Evolutionary conservation across 441 rosid genomes (phyloP).

Genomic region (Adansonia gregorii): DNA sequence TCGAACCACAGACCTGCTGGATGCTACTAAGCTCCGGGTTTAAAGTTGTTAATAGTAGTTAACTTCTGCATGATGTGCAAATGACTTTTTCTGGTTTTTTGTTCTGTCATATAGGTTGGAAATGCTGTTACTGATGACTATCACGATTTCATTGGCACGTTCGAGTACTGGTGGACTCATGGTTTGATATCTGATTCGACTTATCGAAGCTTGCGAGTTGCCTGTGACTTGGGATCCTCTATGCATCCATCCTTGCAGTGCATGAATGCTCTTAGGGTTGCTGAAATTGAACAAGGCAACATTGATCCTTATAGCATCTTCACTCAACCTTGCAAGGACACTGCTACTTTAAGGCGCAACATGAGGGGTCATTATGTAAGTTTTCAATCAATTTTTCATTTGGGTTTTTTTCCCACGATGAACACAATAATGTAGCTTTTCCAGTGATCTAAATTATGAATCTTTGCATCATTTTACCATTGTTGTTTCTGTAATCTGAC

Average conservation of each 20-base stretch:
- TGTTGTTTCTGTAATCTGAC: background rate
- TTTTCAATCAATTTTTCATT: background rate
- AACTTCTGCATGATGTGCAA: background rate
- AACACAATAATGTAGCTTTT: background rate
- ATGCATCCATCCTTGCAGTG: slow-evolving; percentile 75
- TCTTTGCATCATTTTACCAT: slow-evolving; percentile 6
- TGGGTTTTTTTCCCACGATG: background rate
- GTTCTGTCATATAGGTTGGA: slow-evolving; percentile 63
- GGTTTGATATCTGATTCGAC: slow-evolving; percentile 93
- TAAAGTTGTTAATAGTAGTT: background rate
- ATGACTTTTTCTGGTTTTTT: background rate
- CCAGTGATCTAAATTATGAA: background rate
- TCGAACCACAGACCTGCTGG: too few relatives aligned
- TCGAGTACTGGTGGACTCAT: slow-evolving; percentile 97
- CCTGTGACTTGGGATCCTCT: slow-evolving; percentile 63
- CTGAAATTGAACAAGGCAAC: slow-evolving; percentile 69
- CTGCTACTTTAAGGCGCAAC: slow-evolving; percentile 56
- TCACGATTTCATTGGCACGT: slow-evolving; percentile 76
- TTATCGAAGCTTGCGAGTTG: slow-evolving; percentile 53
- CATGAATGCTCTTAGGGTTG: slow-evolving; percentile 55
- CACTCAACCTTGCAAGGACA: slow-evolving; percentile 68
- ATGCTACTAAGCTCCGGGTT: too few relatives aligned
- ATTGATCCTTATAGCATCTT: slow-evolving; percentile 91
- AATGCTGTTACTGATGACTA: slow-evolving; percentile 96
- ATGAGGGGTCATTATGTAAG: slow-evolving; percentile 77